Percentiles rank a stretch among this genome's conserved stretches.
These are phyloP conservation scores for Syzygium malaccense DNA, from an alignment of 441 rosid species.

Conservation along the genomic window DNA sequence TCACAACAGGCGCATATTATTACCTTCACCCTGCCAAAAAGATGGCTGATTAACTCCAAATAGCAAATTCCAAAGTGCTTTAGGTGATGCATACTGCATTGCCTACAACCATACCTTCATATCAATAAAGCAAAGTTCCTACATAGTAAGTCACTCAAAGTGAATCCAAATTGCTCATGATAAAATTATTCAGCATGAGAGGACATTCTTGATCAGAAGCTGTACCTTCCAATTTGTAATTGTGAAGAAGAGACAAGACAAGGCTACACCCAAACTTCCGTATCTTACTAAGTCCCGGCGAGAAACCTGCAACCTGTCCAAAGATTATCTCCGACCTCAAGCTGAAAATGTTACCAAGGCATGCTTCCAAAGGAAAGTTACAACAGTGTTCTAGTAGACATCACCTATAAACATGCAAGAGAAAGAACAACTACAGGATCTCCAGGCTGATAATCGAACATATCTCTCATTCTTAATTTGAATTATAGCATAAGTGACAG, in stretches of 20 bases:
- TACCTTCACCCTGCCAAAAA: conserved; percentile 43
- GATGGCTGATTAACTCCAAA: conserved; percentile 56
- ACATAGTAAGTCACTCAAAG: background rate
- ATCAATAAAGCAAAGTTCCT: background rate
- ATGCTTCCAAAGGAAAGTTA: background rate
- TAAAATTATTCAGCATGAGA: background rate
- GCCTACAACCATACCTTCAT: conserved; percentile 35
- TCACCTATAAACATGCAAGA: background rate
- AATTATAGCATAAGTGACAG: background rate
- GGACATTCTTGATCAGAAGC: background rate
- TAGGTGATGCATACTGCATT: conserved; percentile 91
- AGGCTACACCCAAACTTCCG: conserved; percentile 77
- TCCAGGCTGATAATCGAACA: background rate
- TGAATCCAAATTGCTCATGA: background rate
- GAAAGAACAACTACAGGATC: background rate
- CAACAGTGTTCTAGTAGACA: background rate
- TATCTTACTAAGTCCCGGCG: conserved; percentile 80
- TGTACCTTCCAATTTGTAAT: conserved; percentile 76
- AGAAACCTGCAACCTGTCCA: conserved; percentile 95
- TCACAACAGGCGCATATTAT: background rate
- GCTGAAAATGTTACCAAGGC: conserved; percentile 22
- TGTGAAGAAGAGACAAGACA: conserved; percentile 62
- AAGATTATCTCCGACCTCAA: conserved; percentile 67
- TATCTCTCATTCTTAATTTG: background rate
- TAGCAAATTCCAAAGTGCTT: conserved; percentile 78